phyloP scores from a whole-genome alignment of 2,329 filamentous ascomycete genomes.

The Fusarium pseudoanthophilum region DNA sequence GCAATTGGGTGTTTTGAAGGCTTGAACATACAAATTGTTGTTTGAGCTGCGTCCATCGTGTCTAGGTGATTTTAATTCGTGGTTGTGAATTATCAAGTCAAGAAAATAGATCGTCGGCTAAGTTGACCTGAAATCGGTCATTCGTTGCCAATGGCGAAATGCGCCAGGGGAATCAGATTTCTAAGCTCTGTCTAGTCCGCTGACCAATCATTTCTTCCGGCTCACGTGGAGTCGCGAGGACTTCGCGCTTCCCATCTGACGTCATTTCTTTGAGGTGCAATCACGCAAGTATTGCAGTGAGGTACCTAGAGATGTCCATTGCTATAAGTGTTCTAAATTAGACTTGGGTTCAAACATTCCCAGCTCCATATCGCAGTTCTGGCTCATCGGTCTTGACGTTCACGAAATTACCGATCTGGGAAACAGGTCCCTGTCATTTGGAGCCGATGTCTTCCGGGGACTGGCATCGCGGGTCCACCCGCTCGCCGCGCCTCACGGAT shows the following conservation, averaged over 20 bases:
- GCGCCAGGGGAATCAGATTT: constrained; percentile 40
- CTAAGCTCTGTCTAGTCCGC: constrained; percentile 40
- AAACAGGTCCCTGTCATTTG: constrained; percentile 13
- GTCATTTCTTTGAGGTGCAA: constrained; percentile 36
- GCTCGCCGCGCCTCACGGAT: constrained; percentile 7
- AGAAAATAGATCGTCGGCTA: constrained; percentile 18
- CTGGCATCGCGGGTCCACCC: constrained; percentile 6
- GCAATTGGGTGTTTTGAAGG: not conserved
- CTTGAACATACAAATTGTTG: constrained; percentile 42
- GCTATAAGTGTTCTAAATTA: not conserved
- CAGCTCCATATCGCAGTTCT: not conserved
- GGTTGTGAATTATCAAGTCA: constrained; percentile 35
- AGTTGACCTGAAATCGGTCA: constrained; percentile 24
- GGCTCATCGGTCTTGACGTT: not conserved
- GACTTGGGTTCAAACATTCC: not conserved
- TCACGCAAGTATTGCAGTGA: not conserved
- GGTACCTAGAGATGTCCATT: not conserved
- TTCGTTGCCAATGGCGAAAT: constrained; percentile 42
- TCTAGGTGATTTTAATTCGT: constrained; percentile 3
- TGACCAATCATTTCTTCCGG: constrained; percentile 45
- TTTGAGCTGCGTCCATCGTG: constrained; percentile 48
- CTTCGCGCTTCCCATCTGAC: constrained; percentile 40
- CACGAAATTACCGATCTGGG: constrained; percentile 4
- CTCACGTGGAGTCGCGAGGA: constrained; percentile 46
- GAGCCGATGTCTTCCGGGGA: constrained; percentile 19